Conservation (phyloP, 192 early-diverging fungal genomes). For the Rhizophagus clarus region DNA sequence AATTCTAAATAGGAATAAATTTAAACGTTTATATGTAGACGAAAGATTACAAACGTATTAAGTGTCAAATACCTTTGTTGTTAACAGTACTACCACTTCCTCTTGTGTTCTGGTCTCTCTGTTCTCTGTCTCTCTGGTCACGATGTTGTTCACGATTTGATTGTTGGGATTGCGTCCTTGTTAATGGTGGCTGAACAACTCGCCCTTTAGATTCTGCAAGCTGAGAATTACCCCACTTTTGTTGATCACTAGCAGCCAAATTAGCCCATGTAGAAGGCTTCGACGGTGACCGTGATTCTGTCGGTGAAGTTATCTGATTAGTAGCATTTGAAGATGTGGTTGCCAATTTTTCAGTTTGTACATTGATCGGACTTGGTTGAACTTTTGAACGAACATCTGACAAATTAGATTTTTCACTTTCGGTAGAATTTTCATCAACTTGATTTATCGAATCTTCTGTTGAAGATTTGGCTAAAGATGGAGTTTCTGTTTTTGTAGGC, state of each 20-base stretch:
- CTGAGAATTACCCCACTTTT: conserved; percentile 55
- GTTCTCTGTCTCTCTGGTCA: conserved; percentile 8
- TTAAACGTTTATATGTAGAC: background rate
- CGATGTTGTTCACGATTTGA: conserved; percentile 36
- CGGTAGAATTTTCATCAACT: conserved; percentile 22
- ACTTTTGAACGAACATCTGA: conserved; percentile 33
- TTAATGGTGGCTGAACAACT: background rate
- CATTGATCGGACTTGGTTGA: conserved; percentile 32
- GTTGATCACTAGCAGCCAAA: conserved; percentile 61
- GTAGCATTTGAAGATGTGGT: conserved; percentile 23
- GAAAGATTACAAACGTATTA: background rate
- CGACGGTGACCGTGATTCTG: conserved; percentile 53
- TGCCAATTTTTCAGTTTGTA: conserved; percentile 28
- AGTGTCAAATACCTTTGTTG: no score
- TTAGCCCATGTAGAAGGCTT: conserved; percentile 81
- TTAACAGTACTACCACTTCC: no score
- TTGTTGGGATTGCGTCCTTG: conserved; percentile 17
- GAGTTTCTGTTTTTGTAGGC: conserved; percentile 24
- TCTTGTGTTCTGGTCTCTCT: background rate
- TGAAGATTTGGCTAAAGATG: conserved; percentile 18
- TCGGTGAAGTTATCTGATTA: conserved; percentile 29
- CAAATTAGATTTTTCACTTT: conserved; percentile 13
- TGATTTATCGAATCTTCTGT: conserved; percentile 23
- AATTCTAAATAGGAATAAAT: conserved; percentile 49
- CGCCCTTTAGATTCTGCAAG: conserved; percentile 32